Evolutionary conservation across 1,284 basidiomycete genomes (phyloP), one percentile per base, ranked within the genome.

Genomic region (Blastosporella zonata): DNA sequence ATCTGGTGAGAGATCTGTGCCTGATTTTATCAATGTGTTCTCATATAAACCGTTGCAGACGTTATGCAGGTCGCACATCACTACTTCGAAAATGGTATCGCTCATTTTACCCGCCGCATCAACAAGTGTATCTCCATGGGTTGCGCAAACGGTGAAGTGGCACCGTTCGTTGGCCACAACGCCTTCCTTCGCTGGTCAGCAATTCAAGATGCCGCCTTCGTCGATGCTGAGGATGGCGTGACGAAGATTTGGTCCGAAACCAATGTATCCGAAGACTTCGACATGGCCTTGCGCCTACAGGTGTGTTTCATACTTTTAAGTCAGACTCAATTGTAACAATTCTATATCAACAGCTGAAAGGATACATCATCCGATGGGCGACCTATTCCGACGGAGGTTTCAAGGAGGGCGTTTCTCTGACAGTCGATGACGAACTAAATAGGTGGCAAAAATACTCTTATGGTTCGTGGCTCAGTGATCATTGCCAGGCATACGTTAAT

Each of bases 151-250:
- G 91, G 87, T 28, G 90, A 91, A 67, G 82, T 87, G 17, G 87
- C 90, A 2, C 90, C 90, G 1, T 93, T 93, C 59, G 87, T 93
- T 53, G 91, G 91, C 0, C 91, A 93, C 64, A 93, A 93, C 53
- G 90, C 90, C 21, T 93, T 93, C 67, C 70, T 93, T n/a, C 81
- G 90, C 9, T 93, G 91, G 90, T 78, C 78, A 6, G 91, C 90
- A 1, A 70, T 93, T 2, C 90, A 93, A 64, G 90, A 92, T 54
- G 87, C 84, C 1, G 77, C 84, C 2, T 88, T 87, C 55, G 65
- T 83, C 40, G 90, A 93, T 59, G 63, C 69, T 3, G 79, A 74
- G 10, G 85, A 89, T 58, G 75, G 77, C 3, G 67, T 73, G 53
- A 74, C 73, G 62, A 89, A 85, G 71, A 81, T 87, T 52, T 94